Base-by-base conservation (phyloP, 345 rosid species). In the Populus davidiana region DNA sequence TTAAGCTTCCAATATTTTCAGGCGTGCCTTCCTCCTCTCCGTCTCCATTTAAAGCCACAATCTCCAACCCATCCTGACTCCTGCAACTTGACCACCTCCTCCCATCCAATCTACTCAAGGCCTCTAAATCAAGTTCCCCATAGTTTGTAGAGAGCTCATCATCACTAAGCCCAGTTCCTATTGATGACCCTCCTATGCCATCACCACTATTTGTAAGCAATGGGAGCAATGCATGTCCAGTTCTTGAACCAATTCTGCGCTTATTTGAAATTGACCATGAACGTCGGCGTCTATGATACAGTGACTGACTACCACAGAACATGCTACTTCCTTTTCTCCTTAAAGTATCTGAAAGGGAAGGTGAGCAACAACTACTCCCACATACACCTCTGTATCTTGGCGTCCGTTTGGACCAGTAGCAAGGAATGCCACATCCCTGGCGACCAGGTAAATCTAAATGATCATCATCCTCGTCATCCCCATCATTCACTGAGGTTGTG, bases 71-170 rank as follows among this genome's bases (percentile, higher is more conserved):
- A 81, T 95, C 99, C 78, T 85, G 94, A 88, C 94, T 91, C 90
- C 94, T 88, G 81, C 91, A 92, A 85, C 90, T 96, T 56, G 96
- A 96, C 99, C 99, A 96, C 77, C 99, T 89, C 86, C 90, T 84
- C 75, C 98, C 99, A 74, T 96, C 99, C 87, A 96, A 88, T 86
- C 99, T 88, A 85, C 99, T 93, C 85, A 91, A 81, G n/a, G 94
- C 99, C 85, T 96, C 99, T 86, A 96, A 86, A 86, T 93, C 97
- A 25, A 93, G 88, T 90, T 96, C 99, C 71, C 93, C 98, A 25
- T 71, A 90, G 79, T 92, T 96, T n/a, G 97, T 92, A 35, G 96
- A 93, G 29, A 96, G 94, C 83, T 90, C 99, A 71, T 92, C 99
- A 70, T 93, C 98, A 77, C 94, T 92, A 67, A 69, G 81, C 21